Conservation (phyloP, 352 stramenopile genomes). For the Pythium angustatum region DNA sequence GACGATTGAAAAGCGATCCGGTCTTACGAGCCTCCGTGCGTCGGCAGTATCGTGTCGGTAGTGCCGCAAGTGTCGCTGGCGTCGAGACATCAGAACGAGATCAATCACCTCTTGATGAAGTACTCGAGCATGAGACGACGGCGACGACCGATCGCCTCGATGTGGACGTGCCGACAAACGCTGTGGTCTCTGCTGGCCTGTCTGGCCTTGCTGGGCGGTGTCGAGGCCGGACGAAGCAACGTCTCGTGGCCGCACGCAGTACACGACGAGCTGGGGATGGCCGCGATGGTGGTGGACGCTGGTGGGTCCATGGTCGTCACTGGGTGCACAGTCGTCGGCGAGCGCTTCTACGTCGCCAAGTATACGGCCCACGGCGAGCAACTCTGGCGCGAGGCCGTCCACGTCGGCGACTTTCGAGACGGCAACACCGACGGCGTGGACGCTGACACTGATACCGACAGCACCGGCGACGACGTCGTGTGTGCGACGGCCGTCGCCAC, state of each 20-base stretch:
- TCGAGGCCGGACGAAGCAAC: constrained; percentile 6
- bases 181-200: background rate
- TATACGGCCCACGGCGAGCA: constrained; percentile 5
- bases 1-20: too few relatives aligned
- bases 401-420: background rate
- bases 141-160: background rate
- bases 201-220: background rate
- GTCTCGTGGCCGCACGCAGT: constrained; percentile 14
- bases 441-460: too few relatives aligned
- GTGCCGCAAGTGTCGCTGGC: too few relatives aligned
- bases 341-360: constrained; percentile 18
- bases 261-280: constrained; percentile 5
- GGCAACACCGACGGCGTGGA: background rate
- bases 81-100: too few relatives aligned
- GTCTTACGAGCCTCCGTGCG: too few relatives aligned
- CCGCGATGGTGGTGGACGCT: constrained; percentile 17
- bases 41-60: too few relatives aligned
- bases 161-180: background rate
- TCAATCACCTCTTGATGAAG: too few relatives aligned
- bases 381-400: constrained; percentile 10
- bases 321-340: background rate
- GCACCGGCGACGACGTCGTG: too few relatives aligned
- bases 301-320: constrained; percentile 19
- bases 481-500: constrained; percentile 11
- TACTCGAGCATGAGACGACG: too few relatives aligned